phyloP scores from a whole-genome alignment of 495 filamentous ascomycete species.

The Hypomontagnella submonticulosa region DNA sequence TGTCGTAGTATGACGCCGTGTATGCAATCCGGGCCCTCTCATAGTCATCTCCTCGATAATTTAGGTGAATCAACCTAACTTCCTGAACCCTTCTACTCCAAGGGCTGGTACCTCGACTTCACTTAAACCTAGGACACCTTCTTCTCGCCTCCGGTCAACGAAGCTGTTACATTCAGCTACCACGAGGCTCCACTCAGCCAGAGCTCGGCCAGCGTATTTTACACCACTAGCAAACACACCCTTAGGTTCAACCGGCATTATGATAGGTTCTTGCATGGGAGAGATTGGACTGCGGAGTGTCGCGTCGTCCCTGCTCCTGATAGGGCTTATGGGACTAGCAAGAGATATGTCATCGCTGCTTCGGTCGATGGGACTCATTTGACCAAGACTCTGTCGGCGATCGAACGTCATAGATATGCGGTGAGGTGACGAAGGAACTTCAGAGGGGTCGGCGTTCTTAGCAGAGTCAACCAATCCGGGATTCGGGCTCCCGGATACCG shows the following conservation, averaged over 20 bases:
- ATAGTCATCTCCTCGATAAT: background rate
- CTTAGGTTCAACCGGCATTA: slow-evolving; percentile 52
- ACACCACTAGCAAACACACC: slow-evolving; percentile 53
- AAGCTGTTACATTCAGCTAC: slow-evolving; percentile 92
- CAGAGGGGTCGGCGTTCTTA: slow-evolving; percentile 52
- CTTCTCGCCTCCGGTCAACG: slow-evolving; percentile 83
- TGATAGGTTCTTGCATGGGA: slow-evolving; percentile 42
- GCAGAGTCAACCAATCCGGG: slow-evolving; percentile 59
- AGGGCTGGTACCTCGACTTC: slow-evolving; percentile 89
- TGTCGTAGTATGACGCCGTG: slow-evolving; percentile 26
- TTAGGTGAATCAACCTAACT: slow-evolving; percentile 51
- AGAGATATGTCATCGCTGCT: slow-evolving; percentile 39
- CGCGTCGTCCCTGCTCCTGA: slow-evolving; percentile 34
- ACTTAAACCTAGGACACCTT: slow-evolving; percentile 80
- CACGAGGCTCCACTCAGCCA: slow-evolving; percentile 90
- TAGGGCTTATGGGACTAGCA: slow-evolving; percentile 25
- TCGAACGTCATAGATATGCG: slow-evolving; percentile 32
- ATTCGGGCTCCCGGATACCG: slow-evolving; percentile 55
- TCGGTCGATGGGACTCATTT: slow-evolving; percentile 29
- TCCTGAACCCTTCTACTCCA: slow-evolving; percentile 85
- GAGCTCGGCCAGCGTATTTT: slow-evolving; percentile 85
- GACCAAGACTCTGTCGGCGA: slow-evolving; percentile 33
- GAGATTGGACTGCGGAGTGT: slow-evolving; percentile 17
- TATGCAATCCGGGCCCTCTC: slow-evolving; percentile 16
- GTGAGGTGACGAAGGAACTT: slow-evolving; percentile 29